Evolutionary conservation across 2,329 filamentous ascomycete genomes (phyloP).

Genomic region (Neoscytalidium dimidiatum): DNA sequence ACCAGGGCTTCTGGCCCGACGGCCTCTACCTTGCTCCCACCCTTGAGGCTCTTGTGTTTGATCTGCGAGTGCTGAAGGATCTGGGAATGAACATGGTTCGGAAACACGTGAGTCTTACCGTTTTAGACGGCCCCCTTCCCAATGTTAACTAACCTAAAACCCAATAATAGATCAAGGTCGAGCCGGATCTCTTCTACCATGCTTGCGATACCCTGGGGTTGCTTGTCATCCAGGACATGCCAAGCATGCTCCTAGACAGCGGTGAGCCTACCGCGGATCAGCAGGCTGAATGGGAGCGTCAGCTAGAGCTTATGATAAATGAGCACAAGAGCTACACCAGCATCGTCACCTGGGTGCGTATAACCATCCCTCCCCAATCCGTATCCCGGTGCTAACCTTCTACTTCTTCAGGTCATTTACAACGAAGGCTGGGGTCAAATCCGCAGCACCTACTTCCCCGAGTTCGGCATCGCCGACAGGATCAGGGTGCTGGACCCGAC

Average conservation of each 20-base stretch:
- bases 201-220: conserved; percentile 68
- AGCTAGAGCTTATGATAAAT: conserved; percentile 62
- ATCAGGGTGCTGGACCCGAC: conserved; percentile 63
- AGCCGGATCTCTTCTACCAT: conserved; percentile 67
- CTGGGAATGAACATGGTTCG: conserved; percentile 71
- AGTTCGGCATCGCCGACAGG: conserved; percentile 57
- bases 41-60: conserved; percentile 67
- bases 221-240: conserved; percentile 73
- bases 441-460: conserved; percentile 51
- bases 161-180: conserved; percentile 61
- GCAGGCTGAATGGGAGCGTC: conserved; percentile 65
- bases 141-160: background rate
- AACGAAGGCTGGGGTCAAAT: conserved; percentile 73
- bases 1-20: conserved; percentile 73
- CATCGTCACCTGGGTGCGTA: conserved; percentile 63
- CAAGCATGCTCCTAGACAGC: conserved; percentile 50
- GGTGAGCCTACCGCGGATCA: conserved; percentile 47
- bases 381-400: background rate
- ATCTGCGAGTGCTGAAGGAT: conserved; percentile 63
- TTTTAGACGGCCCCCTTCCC: too few species aligned
- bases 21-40: conserved; percentile 67
- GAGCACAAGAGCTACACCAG: conserved; percentile 66
- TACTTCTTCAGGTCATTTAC: conserved; percentile 58
- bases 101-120: conserved; percentile 60
- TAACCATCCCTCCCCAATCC: background rate